phyloP scores from a whole-genome alignment of 345 rosid genomes.

The Firmiana major region DNA sequence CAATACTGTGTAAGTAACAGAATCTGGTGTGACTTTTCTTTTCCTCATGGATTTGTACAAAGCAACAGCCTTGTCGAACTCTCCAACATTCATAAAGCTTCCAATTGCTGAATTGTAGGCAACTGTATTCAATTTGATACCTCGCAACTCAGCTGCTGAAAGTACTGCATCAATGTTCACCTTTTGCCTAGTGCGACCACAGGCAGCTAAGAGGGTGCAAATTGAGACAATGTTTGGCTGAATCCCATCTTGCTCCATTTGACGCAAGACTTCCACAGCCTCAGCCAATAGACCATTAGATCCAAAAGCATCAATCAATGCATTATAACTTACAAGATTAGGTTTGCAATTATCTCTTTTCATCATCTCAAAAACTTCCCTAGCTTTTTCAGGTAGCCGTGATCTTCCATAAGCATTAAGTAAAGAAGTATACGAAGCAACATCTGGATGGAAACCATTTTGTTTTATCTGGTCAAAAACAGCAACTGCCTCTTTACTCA shows the following conservation, averaged over 20 bases:
- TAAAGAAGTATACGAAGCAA: conserved; percentile 75
- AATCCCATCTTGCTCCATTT: conserved; percentile 75
- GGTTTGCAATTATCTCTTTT: conserved; percentile 65
- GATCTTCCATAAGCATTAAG: conserved; percentile 93
- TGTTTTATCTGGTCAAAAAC: conserved; percentile 65
- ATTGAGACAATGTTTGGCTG: conserved; percentile 74
- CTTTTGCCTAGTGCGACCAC: conserved; percentile 67
- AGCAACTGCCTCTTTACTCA: conserved; percentile 71
- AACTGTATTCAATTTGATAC: conserved; percentile 66
- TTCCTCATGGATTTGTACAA: conserved; percentile 69
- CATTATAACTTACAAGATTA: conserved; percentile 73
- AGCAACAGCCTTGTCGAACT: conserved; percentile 61
- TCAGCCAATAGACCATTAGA: conserved; percentile 72
- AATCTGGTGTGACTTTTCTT: conserved; percentile 59
- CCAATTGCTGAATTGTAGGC: conserved; percentile 90
- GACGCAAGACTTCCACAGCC: conserved; percentile 71
- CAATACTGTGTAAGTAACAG: conserved; percentile 75
- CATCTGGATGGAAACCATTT: conserved; percentile 67
- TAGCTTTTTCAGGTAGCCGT: conserved; percentile 66
- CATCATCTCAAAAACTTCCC: conserved; percentile 69
- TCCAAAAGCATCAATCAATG: conserved; percentile 88
- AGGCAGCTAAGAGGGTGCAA: conserved; percentile 81
- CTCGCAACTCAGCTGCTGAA: conserved; percentile 72
- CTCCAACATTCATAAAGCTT: conserved; percentile 80
- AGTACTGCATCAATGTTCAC: conserved; percentile 77